phyloP scores from a whole-genome alignment of 2,329 filamentous ascomycete genomes.

The Penicillium sp. region DNA sequence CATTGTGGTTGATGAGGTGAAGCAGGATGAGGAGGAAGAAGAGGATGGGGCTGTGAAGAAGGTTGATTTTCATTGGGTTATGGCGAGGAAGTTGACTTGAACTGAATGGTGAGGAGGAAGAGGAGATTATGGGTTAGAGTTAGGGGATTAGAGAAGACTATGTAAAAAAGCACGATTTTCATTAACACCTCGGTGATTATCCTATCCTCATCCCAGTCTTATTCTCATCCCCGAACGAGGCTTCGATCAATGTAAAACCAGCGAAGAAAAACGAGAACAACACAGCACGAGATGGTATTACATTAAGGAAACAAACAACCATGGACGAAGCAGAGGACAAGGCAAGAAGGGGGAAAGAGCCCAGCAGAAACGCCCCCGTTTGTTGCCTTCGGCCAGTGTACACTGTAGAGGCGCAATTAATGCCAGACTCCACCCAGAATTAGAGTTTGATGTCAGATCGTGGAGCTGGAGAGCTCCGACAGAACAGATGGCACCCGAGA shows the following conservation, averaged over 20 bases:
- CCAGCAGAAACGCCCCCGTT: not conserved
- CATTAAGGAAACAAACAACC: constrained; percentile 18
- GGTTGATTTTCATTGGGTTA: constrained; percentile 24
- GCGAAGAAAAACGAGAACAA: constrained; percentile 8
- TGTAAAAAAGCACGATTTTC: constrained; percentile 6
- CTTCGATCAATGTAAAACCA: not conserved
- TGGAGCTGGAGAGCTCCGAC: not conserved
- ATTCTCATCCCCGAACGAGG: not conserved
- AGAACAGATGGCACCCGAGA: not conserved
- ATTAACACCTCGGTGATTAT: constrained; percentile 27
- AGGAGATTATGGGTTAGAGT: not conserved
- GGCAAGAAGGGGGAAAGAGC: not conserved
- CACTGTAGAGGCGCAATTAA: not conserved
- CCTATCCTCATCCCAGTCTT: constrained; percentile 1
- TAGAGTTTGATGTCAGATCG: too few species aligned
- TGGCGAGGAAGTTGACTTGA: constrained; percentile 8
- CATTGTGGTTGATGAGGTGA: constrained; percentile 24
- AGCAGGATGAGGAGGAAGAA: constrained; percentile 23
- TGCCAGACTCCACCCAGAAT: not conserved
- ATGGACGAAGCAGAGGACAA: not conserved
- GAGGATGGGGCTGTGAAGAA: constrained; percentile 11
- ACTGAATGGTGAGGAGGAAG: not conserved
- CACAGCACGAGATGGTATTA: constrained; percentile 30
- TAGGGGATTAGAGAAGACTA: not conserved
- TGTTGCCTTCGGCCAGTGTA: not conserved